Evolutionary conservation across 2,329 filamentous ascomycete genomes (phyloP), one percentile per base, ranked within the genome.

Genomic region (Curvularia eragrostidis): DNA sequence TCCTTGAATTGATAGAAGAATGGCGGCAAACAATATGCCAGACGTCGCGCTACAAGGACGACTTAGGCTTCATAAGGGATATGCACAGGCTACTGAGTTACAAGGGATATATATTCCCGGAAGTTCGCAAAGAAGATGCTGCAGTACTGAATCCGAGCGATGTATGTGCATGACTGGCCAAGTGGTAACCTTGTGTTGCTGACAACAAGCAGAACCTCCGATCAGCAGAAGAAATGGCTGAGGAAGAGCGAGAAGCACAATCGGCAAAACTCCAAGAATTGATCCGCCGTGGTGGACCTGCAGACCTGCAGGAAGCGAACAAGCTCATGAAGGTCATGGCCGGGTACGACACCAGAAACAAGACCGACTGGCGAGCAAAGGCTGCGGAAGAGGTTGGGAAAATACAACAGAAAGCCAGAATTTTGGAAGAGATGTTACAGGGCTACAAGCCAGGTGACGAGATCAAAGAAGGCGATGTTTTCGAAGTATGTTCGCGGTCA

Each of bases 311-410:
- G 76, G 95, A 99, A 81, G 95, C 95, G 52, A 99, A 98, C 75
- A 89, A 92, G 68, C 83, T 99, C 52, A 99, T 99, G 95, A 99
- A 99, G 80, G 86, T 99, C 66, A 98, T 99, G 95, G 95, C 95
- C 52, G 95, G 95, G 62, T 99, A 91, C 77, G 95, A 99, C 76
- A 97, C 91, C 57, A 85, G 93, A 67, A 90, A 92, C 75, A 98
- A 98, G 81, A 97, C 95, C 1, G 94, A 99, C 79, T 99, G 97
- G 79, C 89, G 95, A 64, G 95, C 95, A 63, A 99, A 99, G 79
- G 95, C 95, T 1, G 95, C 95, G 9, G 93, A 97, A 75, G 95
- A 99, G 63, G 92, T 99, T 7, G 85, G 87, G 66, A 96, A 92
- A 80, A 93, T 99, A 57, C 95, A 98, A 77, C 93, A 97, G 74